Percentiles rank a stretch among this genome's conserved stretches.
Evolutionary conservation across 441 rosid genomes (phyloP).

Genomic region (Pelargonium australe): DNA sequence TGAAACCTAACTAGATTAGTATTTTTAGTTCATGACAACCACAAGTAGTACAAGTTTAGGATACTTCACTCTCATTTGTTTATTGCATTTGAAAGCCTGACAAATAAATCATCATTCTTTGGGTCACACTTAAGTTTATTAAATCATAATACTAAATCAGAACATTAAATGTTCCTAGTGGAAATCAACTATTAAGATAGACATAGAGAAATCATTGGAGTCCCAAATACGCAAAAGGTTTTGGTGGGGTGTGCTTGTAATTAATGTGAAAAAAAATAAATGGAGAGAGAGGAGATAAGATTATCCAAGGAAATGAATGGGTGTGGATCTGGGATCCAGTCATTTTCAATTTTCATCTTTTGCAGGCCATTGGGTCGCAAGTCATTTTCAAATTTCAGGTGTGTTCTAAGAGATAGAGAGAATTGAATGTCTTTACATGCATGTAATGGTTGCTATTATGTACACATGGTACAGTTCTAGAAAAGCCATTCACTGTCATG

Average conservation of each 20-base stretch:
- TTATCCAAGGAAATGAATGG: background rate
- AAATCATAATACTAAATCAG: background rate
- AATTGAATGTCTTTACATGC: background rate
- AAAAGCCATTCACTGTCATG: conserved; percentile 2
- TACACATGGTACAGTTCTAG: conserved; percentile 1
- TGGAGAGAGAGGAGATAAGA: background rate
- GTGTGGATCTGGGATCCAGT: background rate
- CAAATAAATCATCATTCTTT: background rate
- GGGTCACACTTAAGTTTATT: too few relatives aligned
- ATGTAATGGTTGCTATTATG: background rate
- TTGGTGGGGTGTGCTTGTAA: conserved; percentile 1
- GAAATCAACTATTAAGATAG: background rate
- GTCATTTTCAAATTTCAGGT: background rate
- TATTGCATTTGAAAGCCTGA: background rate
- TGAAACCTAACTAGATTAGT: background rate
- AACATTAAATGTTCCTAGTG: conserved; percentile 2
- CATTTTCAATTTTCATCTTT: too few relatives aligned
- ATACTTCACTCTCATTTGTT: background rate
- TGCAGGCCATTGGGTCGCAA: background rate
- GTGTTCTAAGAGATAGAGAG: background rate
- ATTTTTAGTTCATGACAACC: background rate
- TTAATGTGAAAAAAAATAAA: background rate
- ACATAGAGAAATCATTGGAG: background rate
- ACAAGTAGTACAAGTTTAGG: background rate
- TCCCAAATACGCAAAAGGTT: conserved; percentile 2